These are phyloP conservation scores for Posidonia australis DNA, from an alignment of 106 monocot genomes.

Conservation along the genomic window DNA sequence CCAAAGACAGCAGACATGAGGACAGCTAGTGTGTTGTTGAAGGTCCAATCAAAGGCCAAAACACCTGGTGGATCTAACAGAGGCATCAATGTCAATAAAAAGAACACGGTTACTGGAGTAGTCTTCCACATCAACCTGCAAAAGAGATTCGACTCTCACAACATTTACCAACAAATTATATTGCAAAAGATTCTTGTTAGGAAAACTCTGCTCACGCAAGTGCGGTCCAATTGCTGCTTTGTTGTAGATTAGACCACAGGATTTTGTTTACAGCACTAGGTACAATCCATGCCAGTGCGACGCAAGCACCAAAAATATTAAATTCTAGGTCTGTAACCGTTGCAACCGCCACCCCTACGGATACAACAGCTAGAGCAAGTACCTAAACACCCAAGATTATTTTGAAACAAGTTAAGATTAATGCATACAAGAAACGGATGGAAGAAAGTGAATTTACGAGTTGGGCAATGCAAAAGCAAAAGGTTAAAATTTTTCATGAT, in stretches of 20 bases:
- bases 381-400: constrained; percentile 27
- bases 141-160: constrained; percentile 6
- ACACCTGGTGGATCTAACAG: constrained; percentile 81
- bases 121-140: constrained; percentile 98
- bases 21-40: constrained; percentile 44
- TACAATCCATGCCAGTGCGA: constrained; percentile 82
- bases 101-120: constrained; percentile 80
- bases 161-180: background rate
- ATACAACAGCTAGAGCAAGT: constrained; percentile 55
- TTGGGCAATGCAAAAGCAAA: background rate
- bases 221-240: constrained; percentile 90
- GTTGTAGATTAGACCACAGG: constrained; percentile 86
- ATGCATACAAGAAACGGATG: background rate
- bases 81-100: constrained; percentile 90
- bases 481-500: background rate
- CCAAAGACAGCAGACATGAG: constrained; percentile 77
- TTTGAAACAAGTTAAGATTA: background rate
- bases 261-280: constrained; percentile 95
- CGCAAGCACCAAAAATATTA: constrained; percentile 89
- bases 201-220: constrained; percentile 55
- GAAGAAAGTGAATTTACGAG: background rate
- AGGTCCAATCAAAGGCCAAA: constrained; percentile 58
- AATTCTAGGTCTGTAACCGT: constrained; percentile 88
- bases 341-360: constrained; percentile 81
- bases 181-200: background rate